These are phyloP conservation scores for Excoecaria cochinchinensis DNA, from an alignment of 345 rosid species.

Conservation along the genomic window DNA sequence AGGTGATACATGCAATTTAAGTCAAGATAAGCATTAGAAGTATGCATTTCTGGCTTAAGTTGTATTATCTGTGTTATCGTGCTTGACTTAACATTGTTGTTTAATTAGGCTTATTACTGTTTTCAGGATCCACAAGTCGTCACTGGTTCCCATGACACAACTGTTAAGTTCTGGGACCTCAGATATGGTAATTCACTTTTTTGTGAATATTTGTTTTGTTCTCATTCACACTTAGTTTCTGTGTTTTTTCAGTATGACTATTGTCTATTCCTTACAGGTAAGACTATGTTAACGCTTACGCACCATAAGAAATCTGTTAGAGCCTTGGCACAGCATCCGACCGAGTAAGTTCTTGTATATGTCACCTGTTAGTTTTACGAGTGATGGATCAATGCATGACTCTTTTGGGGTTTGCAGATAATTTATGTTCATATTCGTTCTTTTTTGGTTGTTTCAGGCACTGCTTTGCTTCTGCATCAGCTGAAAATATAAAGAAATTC, in stretches of 20 bases:
- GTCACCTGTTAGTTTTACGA: conserved; percentile 6
- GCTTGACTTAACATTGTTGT: neutral
- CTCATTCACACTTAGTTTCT: neutral
- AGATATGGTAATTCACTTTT: conserved; percentile 63
- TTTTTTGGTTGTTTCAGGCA: conserved; percentile 46
- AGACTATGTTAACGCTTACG: conserved; percentile 88
- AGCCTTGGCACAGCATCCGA: conserved; percentile 92
- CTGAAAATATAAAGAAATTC: conserved; percentile 93
- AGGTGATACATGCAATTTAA: neutral
- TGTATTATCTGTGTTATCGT: neutral
- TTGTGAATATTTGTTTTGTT: neutral
- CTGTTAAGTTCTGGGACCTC: conserved; percentile 98
- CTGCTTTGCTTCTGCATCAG: conserved; percentile 95
- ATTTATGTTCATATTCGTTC: conserved; percentile 8
- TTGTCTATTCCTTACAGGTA: conserved; percentile 51
- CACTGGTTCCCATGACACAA: conserved; percentile 94
- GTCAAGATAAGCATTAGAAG: neutral
- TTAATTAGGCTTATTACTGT: conserved; percentile 18
- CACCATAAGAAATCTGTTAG: conserved; percentile 98
- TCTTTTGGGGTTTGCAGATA: neutral
- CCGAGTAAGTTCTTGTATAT: conserved; percentile 55
- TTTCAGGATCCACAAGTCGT: conserved; percentile 97
- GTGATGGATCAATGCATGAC: neutral
- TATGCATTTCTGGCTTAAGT: neutral
- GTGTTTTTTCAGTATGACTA: neutral